Conservation (phyloP, 768 basidiomycete genomes). For the Suillus americanus region DNA sequence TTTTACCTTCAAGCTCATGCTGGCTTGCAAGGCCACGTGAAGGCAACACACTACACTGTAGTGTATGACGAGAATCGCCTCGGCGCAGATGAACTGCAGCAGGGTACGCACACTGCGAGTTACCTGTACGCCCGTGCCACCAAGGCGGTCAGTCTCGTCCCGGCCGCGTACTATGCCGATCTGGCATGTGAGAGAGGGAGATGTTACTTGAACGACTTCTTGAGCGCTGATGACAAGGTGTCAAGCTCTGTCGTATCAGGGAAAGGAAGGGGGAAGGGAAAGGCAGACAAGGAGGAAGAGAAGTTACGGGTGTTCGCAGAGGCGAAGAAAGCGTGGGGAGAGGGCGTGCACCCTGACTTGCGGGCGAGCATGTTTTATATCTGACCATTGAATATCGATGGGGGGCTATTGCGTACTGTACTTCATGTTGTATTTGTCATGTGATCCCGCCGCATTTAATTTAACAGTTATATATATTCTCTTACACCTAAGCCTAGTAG, state of each 20-base stretch:
- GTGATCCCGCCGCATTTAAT: neutral
- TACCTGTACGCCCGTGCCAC: constrained; percentile 84
- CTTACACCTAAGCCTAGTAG: too few relatives aligned
- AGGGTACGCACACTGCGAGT: constrained; percentile 64
- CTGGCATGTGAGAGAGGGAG: constrained; percentile 80
- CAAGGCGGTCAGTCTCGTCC: constrained; percentile 78
- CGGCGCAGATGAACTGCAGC: constrained; percentile 70
- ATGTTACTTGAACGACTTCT: constrained; percentile 71
- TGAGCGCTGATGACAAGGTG: constrained; percentile 53
- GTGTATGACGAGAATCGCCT: constrained; percentile 76
- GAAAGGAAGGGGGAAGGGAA: constrained; percentile 35
- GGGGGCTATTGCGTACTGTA: neutral
- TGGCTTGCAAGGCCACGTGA: constrained; percentile 69
- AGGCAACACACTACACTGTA: constrained; percentile 76
- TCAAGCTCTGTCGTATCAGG: constrained; percentile 33
- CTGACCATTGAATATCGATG: constrained; percentile 22
- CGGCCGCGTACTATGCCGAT: constrained; percentile 81
- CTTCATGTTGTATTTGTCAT: neutral
- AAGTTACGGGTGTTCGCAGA: constrained; percentile 42
- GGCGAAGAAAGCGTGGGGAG: constrained; percentile 51
- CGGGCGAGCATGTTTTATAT: constrained; percentile 72
- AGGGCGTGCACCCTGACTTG: constrained; percentile 45
- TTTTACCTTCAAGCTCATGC: constrained; percentile 74
- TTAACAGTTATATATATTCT: neutral
- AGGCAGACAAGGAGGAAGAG: constrained; percentile 32